A percentile compares a stretch with the other conserved stretches of the same genome.
Evolutionary conservation across 805 yeast species (phyloP).

Genomic region (Saccharomycopsis javanensis): DNA sequence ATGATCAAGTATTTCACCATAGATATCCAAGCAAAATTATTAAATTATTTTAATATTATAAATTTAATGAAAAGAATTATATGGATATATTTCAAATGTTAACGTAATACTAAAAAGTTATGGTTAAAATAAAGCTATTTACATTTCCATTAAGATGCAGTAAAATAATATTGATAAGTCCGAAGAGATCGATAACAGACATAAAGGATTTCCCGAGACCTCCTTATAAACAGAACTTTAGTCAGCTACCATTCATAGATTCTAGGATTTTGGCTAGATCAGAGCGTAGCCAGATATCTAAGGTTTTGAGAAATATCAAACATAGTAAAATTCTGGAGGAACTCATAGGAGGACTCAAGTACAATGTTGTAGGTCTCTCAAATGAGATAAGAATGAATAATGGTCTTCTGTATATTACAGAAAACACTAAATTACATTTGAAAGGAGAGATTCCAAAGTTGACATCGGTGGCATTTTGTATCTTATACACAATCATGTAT

Average conservation of each 20-base stretch:
- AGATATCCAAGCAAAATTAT: no score
- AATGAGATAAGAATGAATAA: constrained; percentile 2
- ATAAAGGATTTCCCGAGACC: no score
- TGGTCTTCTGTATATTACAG: not conserved
- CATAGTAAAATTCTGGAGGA: not conserved
- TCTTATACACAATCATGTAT: constrained; percentile 8
- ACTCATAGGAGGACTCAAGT: not conserved
- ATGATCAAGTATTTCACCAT: no score
- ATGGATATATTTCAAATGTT: not conserved
- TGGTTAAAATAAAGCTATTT: not conserved
- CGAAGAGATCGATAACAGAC: not conserved
- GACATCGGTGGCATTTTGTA: not conserved
- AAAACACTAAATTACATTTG: not conserved
- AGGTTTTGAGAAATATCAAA: constrained; percentile 1
- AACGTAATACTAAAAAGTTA: not conserved
- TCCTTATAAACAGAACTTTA: not conserved
- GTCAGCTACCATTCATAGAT: constrained; percentile 1
- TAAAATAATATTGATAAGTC: not conserved
- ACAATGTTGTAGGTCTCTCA: constrained; percentile 1
- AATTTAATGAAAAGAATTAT: not conserved
- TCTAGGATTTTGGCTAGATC: not conserved
- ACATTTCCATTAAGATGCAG: not conserved
- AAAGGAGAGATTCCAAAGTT: not conserved
- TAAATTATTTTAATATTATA: no score
- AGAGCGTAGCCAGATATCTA: constrained; percentile 1